Conservation (phyloP, 1,284 basidiomycete genomes). For the Ceratobasidium sp. region DNA sequence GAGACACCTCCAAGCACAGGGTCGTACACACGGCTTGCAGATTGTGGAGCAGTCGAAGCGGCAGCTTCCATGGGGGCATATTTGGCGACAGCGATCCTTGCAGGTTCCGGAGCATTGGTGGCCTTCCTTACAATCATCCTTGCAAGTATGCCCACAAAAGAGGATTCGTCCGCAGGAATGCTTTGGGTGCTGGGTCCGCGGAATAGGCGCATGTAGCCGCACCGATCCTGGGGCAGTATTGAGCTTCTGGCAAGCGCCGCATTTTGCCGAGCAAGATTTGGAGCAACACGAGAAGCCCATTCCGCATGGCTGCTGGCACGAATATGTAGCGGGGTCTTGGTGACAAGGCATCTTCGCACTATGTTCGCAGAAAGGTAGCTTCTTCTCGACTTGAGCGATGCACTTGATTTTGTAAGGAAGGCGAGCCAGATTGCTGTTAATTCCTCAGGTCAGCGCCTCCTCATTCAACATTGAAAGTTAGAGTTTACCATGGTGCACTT, state of each 20-base stretch:
- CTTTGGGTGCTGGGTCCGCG: conserved; percentile 52
- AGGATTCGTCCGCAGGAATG: conserved; percentile 63
- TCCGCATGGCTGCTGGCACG: conserved; percentile 58
- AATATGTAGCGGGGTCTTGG: conserved; percentile 51
- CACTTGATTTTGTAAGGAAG: conserved; percentile 58
- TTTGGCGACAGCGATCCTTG: conserved; percentile 59
- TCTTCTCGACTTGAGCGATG: conserved; percentile 53
- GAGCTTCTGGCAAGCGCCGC: conserved; percentile 58
- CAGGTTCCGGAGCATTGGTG: conserved; percentile 61
- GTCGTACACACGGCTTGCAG: conserved; percentile 69
- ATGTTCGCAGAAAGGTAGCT: conserved; percentile 66
- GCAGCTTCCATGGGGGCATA: conserved; percentile 62
- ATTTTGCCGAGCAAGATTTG: conserved; percentile 57
- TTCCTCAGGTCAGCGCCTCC: conserved; percentile 7
- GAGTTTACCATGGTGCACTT: conserved; percentile 61
- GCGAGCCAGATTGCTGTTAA: conserved; percentile 57
- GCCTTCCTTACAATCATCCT: conserved; percentile 55
- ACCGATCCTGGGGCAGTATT: conserved; percentile 41
- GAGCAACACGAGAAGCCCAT: conserved; percentile 60
- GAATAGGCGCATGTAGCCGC: conserved; percentile 33
- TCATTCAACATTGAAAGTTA: not conserved
- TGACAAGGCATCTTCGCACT: conserved; percentile 56
- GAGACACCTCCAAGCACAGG: conserved; percentile 64
- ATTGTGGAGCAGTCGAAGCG: conserved; percentile 57
- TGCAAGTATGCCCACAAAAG: conserved; percentile 66